phyloP scores from a whole-genome alignment of 2,329 filamentous ascomycete genomes.

The Penicillium aurantiogriseum region DNA sequence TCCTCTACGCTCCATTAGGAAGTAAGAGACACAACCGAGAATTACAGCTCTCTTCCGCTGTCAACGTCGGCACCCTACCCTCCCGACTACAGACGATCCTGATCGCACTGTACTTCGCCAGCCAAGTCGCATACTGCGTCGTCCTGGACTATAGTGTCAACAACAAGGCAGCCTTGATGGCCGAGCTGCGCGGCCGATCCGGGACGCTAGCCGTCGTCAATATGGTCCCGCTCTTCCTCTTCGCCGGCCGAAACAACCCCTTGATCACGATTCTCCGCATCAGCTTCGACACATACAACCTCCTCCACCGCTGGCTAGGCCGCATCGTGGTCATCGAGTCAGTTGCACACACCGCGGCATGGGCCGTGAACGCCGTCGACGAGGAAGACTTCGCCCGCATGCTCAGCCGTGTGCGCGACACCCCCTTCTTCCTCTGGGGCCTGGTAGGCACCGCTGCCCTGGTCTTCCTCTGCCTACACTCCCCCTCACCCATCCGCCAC shows the following conservation, averaged over 20 bases:
- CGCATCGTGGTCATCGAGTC: conserved; percentile 71
- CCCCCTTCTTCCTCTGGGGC: conserved; percentile 47
- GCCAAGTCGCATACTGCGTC: conserved; percentile 72
- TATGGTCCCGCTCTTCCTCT: conserved; percentile 84
- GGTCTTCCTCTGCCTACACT: conserved; percentile 44
- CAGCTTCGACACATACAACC: conserved; percentile 95
- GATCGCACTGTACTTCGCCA: conserved; percentile 64
- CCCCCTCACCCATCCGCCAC: conserved; percentile 71
- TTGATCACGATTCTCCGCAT: conserved; percentile 78
- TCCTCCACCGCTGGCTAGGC: conserved; percentile 80
- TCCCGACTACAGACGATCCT: conserved; percentile 74
- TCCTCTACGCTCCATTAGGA: conserved; percentile 64
- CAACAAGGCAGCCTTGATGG: conserved; percentile 59
- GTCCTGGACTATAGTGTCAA: conserved; percentile 46
- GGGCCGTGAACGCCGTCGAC: conserved; percentile 67
- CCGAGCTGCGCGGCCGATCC: conserved; percentile 80
- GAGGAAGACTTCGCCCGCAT: conserved; percentile 36
- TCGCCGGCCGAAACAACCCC: conserved; percentile 91
- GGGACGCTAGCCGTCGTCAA: conserved; percentile 84
- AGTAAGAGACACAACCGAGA: conserved; percentile 74
- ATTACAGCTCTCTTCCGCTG: conserved; percentile 64
- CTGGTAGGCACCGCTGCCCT: conserved; percentile 45
- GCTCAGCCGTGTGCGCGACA: conserved; percentile 32
- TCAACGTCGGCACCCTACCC: conserved; percentile 74
- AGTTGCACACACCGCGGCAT: conserved; percentile 69